Conservation (phyloP, 805 yeast genomes). For the Saturnispora quitensis region DNA sequence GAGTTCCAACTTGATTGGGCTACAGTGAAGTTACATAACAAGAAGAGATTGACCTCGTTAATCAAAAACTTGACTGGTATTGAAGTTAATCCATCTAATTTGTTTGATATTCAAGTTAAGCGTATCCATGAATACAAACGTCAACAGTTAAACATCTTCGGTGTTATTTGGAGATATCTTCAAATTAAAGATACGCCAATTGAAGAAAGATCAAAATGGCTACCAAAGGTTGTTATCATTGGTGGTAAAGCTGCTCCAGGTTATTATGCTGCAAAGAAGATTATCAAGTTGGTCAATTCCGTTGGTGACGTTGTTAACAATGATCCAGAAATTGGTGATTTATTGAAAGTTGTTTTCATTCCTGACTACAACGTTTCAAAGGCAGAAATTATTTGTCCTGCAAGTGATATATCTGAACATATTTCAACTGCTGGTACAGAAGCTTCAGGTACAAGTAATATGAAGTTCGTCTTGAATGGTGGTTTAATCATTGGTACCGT, state of each 20-base stretch:
- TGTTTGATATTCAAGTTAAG: constrained; percentile 89
- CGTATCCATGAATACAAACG: constrained; percentile 94
- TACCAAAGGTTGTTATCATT: constrained; percentile 71
- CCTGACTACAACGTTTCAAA: constrained; percentile 93
- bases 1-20: constrained; percentile 66
- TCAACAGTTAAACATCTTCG: constrained; percentile 87
- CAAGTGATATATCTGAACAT: constrained; percentile 85
- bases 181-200: constrained; percentile 59
- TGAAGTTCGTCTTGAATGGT: constrained; percentile 92
- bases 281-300: constrained; percentile 74
- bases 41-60: constrained; percentile 54
- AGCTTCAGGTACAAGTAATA: constrained; percentile 92
- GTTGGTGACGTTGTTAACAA: constrained; percentile 75
- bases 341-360: constrained; percentile 77
- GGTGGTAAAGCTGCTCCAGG: constrained; percentile 99
- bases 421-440: constrained; percentile 97
- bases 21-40: constrained; percentile 59
- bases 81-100: constrained; percentile 59
- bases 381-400: constrained; percentile 86
- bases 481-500: constrained; percentile 93
- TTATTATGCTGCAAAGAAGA: constrained; percentile 86
- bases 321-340: constrained; percentile 64
- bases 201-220: constrained; percentile 53
- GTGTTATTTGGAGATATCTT: constrained; percentile 76
- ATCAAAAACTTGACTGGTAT: constrained; percentile 54